Conservation (phyloP, 2,329 filamentous ascomycete genomes). For the Aspergillus terreus region DNA sequence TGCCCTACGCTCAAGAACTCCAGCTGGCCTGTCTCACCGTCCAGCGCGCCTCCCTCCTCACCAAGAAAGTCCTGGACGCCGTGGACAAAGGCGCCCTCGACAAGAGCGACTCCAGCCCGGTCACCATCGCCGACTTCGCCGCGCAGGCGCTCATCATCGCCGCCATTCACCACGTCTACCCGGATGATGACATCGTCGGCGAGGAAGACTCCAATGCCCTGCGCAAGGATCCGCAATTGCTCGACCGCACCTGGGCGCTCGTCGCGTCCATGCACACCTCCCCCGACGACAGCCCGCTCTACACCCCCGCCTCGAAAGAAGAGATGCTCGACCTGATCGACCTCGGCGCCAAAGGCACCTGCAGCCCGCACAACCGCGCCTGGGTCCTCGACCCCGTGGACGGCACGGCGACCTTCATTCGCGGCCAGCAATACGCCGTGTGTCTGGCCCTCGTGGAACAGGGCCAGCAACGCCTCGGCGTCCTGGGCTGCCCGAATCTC, state of each 20-base stretch:
- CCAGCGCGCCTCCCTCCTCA: conserved; percentile 55
- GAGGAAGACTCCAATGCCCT: conserved; percentile 58
- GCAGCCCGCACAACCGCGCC: conserved; percentile 41
- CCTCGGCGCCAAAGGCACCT: conserved; percentile 47
- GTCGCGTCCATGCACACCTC: conserved; percentile 38
- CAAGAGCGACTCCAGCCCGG: conserved; percentile 58
- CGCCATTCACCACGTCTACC: conserved; percentile 53
- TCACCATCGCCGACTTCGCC: conserved; percentile 63
- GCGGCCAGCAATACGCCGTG: conserved; percentile 60
- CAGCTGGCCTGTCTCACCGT: conserved; percentile 44
- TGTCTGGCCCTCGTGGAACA: conserved; percentile 57
- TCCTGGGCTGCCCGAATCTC: conserved; percentile 62
- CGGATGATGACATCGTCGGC: conserved; percentile 56
- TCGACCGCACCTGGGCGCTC: conserved; percentile 55
- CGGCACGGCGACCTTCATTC: conserved; percentile 60
- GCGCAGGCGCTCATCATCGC: conserved; percentile 60
- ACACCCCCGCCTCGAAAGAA: conserved; percentile 44
- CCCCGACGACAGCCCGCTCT: conserved; percentile 31
- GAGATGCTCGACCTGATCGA: conserved; percentile 63
- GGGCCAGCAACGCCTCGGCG: conserved; percentile 55
- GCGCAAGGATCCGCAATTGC: conserved; percentile 46
- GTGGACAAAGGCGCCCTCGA: conserved; percentile 51
- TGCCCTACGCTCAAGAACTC: conserved; percentile 34
- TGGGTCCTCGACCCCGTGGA: conserved; percentile 66
- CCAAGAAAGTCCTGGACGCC: conserved; percentile 50